A percentile compares a stretch with the other conserved stretches of the same genome.
Conservation (phyloP, 345 rosid species). For the Limnanthes douglasii region DNA sequence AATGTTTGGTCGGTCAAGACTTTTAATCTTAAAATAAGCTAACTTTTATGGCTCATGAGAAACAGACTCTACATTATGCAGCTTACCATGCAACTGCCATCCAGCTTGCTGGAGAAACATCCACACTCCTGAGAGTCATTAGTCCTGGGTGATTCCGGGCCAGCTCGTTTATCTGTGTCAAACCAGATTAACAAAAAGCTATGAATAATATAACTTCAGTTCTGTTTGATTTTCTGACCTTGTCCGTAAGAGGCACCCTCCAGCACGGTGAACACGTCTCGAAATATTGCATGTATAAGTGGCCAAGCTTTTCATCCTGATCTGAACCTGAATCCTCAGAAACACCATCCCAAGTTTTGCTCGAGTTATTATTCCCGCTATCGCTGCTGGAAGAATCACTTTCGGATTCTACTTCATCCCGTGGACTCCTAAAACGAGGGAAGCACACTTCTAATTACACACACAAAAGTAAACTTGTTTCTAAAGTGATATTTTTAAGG, state of each 20-base stretch:
- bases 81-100: conserved; percentile 85
- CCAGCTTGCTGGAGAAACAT: conserved; percentile 88
- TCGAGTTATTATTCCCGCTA: conserved; percentile 35
- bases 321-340: conserved; percentile 46
- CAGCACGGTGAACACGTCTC: conserved; percentile 44
- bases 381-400: conserved; percentile 59
- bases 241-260: conserved; percentile 42
- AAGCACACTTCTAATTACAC: neutral
- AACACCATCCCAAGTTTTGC: conserved; percentile 42
- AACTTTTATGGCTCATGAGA: no score
- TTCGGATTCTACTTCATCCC: conserved; percentile 25
- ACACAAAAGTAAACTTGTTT: neutral
- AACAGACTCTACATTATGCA: no score
- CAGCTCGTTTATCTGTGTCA: conserved; percentile 32
- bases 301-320: conserved; percentile 34
- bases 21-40: no score
- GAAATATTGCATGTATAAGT: conserved; percentile 37
- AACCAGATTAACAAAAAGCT: neutral
- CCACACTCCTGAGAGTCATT: conserved; percentile 41
- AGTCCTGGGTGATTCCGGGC: conserved; percentile 28
- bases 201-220: neutral
- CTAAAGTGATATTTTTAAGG: neutral
- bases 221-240: conserved; percentile 18
- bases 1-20: no score
- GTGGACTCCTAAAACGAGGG: conserved; percentile 14